Percentiles rank a stretch among this genome's conserved stretches.
These are phyloP conservation scores for Solanum gandarillasii DNA, from an alignment of 257 asterid species.

Conservation along the genomic window DNA sequence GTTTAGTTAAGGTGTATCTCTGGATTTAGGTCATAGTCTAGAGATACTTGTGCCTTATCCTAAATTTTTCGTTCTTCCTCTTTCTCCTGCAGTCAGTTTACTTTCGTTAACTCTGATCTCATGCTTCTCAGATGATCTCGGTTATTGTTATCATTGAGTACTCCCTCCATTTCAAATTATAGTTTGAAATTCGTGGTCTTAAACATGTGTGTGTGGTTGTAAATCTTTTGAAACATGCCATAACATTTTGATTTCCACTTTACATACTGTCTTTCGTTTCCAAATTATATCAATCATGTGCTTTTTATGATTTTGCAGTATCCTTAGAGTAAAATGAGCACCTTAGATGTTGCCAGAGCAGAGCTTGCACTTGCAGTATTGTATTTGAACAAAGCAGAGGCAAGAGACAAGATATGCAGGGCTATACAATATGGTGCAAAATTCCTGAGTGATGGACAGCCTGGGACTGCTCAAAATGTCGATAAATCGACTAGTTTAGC, in stretches of 20 bases:
- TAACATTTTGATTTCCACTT: neutral
- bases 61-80: neutral
- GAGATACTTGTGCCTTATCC: too few relatives aligned
- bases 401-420: conserved; percentile 98
- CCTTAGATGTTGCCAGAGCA: conserved; percentile 75
- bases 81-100: neutral
- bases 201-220: neutral
- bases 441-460: conserved; percentile 82
- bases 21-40: too few relatives aligned
- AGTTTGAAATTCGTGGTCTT: neutral
- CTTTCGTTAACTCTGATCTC: neutral
- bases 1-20: too few relatives aligned
- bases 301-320: conserved; percentile 22
- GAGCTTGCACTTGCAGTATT: conserved; percentile 87
- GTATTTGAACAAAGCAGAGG: conserved; percentile 94
- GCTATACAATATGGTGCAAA: conserved; percentile 97
- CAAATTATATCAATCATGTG: neutral
- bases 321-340: conserved; percentile 32
- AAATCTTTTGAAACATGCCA: neutral
- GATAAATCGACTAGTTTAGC: conserved; percentile 91
- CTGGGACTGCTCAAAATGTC: conserved; percentile 85
- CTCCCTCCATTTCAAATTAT: neutral
- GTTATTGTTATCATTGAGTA: neutral
- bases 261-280: neutral
- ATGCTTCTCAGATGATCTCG: neutral